Conservation (phyloP, 2,329 filamentous ascomycete species). For the Neonectria hederae region DNA sequence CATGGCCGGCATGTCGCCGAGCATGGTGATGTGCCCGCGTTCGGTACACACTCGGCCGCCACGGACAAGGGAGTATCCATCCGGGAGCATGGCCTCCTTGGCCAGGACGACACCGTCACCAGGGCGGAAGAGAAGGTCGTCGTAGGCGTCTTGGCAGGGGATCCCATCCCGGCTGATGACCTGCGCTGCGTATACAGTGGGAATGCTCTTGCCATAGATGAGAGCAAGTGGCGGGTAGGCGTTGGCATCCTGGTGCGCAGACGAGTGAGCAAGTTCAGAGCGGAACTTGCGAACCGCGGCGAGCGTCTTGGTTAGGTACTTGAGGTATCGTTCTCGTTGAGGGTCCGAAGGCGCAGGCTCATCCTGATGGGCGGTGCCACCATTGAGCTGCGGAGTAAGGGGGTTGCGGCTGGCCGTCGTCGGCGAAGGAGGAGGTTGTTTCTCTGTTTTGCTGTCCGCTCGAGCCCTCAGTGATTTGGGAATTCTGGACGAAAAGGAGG, state of each 20-base stretch:
- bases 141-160: slow-evolving; percentile 79
- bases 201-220: slow-evolving; percentile 86
- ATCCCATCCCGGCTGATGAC: slow-evolving; percentile 80
- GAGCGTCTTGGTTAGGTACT: slow-evolving; percentile 81
- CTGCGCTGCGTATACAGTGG: slow-evolving; percentile 84
- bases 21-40: slow-evolving; percentile 84
- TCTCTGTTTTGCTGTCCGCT: slow-evolving; percentile 55
- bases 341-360: slow-evolving; percentile 39
- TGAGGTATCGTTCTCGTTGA: slow-evolving; percentile 50
- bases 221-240: slow-evolving; percentile 83
- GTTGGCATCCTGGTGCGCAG: slow-evolving; percentile 70
- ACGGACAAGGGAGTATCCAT: slow-evolving; percentile 77
- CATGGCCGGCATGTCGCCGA: slow-evolving; percentile 86
- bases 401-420: slow-evolving; percentile 41
- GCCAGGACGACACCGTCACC: slow-evolving; percentile 92
- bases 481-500: slow-evolving; percentile 59
- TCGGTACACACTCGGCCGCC: slow-evolving; percentile 83
- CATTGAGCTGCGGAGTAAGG: slow-evolving; percentile 41
- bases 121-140: slow-evolving; percentile 85
- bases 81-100: slow-evolving; percentile 83
- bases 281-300: slow-evolving; percentile 79
- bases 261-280: slow-evolving; percentile 71
- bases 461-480: slow-evolving; percentile 57
- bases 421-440: slow-evolving; percentile 33
- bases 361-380: slow-evolving; percentile 32